Evolutionary conservation across 1,284 basidiomycete genomes (phyloP), one percentile per base, ranked within the genome.

Genomic region (Caloboletus inedulis): DNA sequence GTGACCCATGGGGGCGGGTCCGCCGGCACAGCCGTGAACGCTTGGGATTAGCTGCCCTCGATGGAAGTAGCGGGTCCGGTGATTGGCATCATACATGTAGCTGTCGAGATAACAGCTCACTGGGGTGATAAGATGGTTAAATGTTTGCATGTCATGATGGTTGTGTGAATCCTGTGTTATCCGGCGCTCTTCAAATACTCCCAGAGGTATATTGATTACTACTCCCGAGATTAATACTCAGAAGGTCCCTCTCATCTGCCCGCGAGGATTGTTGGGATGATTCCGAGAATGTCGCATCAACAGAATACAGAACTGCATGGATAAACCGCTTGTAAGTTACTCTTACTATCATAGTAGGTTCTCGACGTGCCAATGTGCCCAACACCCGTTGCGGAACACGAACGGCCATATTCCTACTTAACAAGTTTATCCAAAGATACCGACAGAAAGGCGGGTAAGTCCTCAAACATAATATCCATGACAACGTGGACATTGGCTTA

Each of bases 381-480:
- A 41, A 9, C 18, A 34, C 18, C 14, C 29, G 27, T 33, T 44
- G 54, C 35, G 35, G 30, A 27, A 35, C 21, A 14, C 21, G 14
- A 25, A 27, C 4, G 19, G 2, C 21, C 33, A 21, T 40, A 8
- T n/a, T n/a, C n/a, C n/a, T 14, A 29, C 13, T 23, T 4, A 19
- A 16, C 34, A 34, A 27, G 7, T 31, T 19, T 34, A 29, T 45
- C 41, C 41, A 40, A 23, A 34, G 27, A 27, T 3, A 18, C 44
- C 44, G 35, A 55, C 14, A 27, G 35, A 35, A 39, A 4, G 31
- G 33, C 16, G 18, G 41, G 12, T 23, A 34, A 14, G 25, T 36
- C 19, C 18, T 14, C 1, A 33, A 18, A 21, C 7, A 12, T 35
- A 25, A 42, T 56, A 23, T 59, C 47, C 56, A 59, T 53, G 49